Evolutionary conservation across 768 basidiomycete genomes (phyloP), one percentile per base, ranked within the genome.

Genomic region (Rhodosporidiobolus odoratus): DNA sequence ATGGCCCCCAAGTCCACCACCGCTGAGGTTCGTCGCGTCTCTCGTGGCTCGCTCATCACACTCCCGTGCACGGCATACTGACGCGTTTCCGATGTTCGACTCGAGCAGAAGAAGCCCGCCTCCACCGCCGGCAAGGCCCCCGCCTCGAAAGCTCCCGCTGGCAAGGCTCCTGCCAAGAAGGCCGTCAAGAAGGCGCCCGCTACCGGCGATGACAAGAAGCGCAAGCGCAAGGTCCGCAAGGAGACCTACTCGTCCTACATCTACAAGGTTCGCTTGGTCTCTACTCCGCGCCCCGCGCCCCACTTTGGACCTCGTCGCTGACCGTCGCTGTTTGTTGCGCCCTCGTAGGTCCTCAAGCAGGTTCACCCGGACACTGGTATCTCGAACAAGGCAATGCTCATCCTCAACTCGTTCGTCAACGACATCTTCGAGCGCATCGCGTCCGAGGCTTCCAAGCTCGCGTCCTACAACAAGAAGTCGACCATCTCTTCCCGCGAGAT

Each of bases 401-500:
- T 92, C 77, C 82, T 92, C 52, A 91, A 92, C 84, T 89, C 88
- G 35, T 92, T 94, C 74, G 92, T 93, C 81, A 92, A 93, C 78
- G 91, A 92, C 75, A 92, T 93, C 80, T 93, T 94, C 72, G 92
- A 93, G 79, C 89, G 92, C 38, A 90, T 94, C 78, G 92, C 91
- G 7, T 87, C 86, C 58, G 81, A 82, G 74, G 81, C 81, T 37
- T 82, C 81, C 76, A 82, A 95, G 84, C 89, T 98, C 75, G 94
- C 95, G 56, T 85, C 92, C 2, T 97, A 97, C 84, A 96, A 94
- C 75, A 95, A 96, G 84, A 96, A 95, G 82, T 96, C 94, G 16
- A 98, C 95, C 50, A 97, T 98, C 80, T 97, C 94, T 56, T 97
- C 94, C 64, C 92, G 94, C 73, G 94, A 98, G 82, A 97, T 97